Base-by-base conservation (phyloP, 164 flowering plant species). In the Tetrastigma voinierianum region DNA sequence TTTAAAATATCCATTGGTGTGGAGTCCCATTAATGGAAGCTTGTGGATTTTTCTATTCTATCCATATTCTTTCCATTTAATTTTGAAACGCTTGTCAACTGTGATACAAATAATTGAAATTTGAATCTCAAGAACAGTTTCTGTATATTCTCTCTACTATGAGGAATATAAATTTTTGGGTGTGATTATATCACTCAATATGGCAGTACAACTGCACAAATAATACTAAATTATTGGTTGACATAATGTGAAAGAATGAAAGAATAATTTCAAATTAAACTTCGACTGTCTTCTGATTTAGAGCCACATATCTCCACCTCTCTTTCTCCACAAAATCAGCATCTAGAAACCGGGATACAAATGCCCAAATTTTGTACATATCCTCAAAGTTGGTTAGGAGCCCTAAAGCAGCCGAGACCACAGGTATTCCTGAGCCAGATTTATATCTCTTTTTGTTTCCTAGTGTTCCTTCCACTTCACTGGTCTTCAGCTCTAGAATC, bases 351-450 rank as follows among this genome's bases (percentile, higher is more conserved):
- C 66, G 57, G 1, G 85, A 68, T 62, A 79, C 70, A 75, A 79
- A 82, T 6, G 57, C 76, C 85, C 83, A 82, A 8, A 82, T 51
- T 72, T 65, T 79, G 55, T 77, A 82, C 20, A 63, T 19, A 32
- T 82, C 85, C 43, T 77, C 81, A 66, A 82, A 82, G 59, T 79
- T 77, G 17, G 77, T 82, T 76, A 79, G 43, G 19, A 77, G 69
- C 3, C 83, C 78, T 2, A 82, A 16, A 10, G 74, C 53, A 23
- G 74, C 81, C 1, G 77, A 77, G 10, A 79, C 81, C 3, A 77
- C 79, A 21, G 62, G 32, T 40, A 76, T 54, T 13, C 75, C 59
- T 23, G 69, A 58, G 43, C 18, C 32, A 44, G 13, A 14, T 18
- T 67, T 46, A 3, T 43, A 65, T 32, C 53, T 44, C 8, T 62